phyloP scores from a whole-genome alignment of 768 basidiomycete genomes.

The Artomyces pyxidatus region DNA sequence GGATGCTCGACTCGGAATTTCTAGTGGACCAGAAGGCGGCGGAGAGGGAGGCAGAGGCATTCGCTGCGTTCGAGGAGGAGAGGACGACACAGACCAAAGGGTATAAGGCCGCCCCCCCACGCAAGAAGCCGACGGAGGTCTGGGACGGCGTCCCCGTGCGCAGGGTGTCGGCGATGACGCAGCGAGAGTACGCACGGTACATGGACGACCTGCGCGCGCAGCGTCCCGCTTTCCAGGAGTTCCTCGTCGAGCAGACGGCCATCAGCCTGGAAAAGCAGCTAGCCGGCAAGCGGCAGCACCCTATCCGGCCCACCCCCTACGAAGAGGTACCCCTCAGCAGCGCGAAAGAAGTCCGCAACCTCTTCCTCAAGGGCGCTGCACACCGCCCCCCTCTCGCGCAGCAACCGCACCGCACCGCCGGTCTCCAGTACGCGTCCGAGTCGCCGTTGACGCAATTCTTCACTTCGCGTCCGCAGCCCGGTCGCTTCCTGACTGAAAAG shows the following conservation, averaged over 20 bases:
- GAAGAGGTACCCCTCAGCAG: constrained; percentile 8
- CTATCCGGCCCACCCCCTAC: constrained; percentile 6
- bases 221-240: constrained; percentile 48
- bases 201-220: constrained; percentile 47
- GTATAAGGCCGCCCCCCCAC: not conserved
- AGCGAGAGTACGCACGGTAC: constrained; percentile 49
- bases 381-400: constrained; percentile 28
- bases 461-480: constrained; percentile 45
- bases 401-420: constrained; percentile 57
- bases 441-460: constrained; percentile 46
- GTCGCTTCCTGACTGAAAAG: constrained; percentile 32
- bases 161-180: constrained; percentile 57
- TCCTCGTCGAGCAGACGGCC: constrained; percentile 25
- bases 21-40: constrained; percentile 6
- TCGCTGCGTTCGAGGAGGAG: constrained; percentile 2
- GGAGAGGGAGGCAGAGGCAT: not conserved
- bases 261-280: constrained; percentile 1
- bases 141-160: constrained; percentile 24
- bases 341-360: constrained; percentile 20
- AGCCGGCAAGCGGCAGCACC: not conserved
- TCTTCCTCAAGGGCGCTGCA: constrained; percentile 29
- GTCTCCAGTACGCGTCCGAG: constrained; percentile 49
- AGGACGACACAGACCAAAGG: not conserved
- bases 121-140: not conserved
- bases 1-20: constrained; percentile 43